Evolutionary conservation across 257 asterid genomes (phyloP), one percentile per base, ranked within the genome.

Genomic region (Fraxinus pennsylvanica): DNA sequence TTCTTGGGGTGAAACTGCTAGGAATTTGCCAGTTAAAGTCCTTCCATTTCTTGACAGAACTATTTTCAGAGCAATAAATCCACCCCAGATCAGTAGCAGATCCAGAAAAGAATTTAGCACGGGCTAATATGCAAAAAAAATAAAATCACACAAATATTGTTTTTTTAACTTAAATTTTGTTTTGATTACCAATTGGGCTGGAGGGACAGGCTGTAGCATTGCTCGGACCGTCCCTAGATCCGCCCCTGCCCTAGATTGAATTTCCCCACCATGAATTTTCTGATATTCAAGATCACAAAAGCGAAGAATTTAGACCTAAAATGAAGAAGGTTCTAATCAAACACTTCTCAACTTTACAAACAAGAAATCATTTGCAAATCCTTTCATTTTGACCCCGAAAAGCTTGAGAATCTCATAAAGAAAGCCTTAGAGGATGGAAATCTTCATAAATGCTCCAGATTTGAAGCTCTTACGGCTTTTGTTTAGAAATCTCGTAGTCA

Each of bases 391-490:
- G 85, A 82, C 78, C 80, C 92, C 6, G 91, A 90, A 1, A 94
- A 90, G 81, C 97, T 94, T 22, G 84, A 90, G 22, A 82, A 77
- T 65, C 88, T 92, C 79, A 81, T 85, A 30, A 35, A 33, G 15
- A 85, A 72, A n/a, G 96, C 96, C 74, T 80, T 83, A 66, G 90
- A 90, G 57, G 91, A 86, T 10, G 89, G 81, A 15, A 66, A 74
- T 4, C 79, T 92, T 5, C 29, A 68, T 9, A 88, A 88, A 0
- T 94, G 97, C 89, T 90, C 99, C 43, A 82, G 96, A 10, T 94
- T 94, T 68, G 99, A 94, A 82, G 95, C 92, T 54, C 92, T 94
- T 0, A 89, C 99, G 0, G 99, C 89, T 1, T 92, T 92, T 77
- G 82, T 94, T 6, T 94, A 97, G 99, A 76, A 76, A 69, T 89